Evolutionary conservation across 768 basidiomycete species (phyloP).

Genomic region (Tricholomella constricta): DNA sequence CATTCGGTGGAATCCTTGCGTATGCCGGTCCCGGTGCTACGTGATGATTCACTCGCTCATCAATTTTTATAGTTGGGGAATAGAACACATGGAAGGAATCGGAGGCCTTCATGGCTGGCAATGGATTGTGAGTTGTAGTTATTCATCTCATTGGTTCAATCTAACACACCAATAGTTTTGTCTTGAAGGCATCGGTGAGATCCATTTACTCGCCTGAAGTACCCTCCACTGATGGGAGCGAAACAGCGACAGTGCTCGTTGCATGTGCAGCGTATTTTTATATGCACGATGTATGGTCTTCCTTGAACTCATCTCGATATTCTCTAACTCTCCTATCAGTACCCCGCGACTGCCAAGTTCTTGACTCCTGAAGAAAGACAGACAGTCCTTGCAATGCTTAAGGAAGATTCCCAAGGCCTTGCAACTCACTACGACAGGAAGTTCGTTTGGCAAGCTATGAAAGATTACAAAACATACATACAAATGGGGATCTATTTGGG

Average conservation of each 20-base stretch:
- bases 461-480: conserved; percentile 46
- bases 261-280: conserved; percentile 48
- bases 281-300: conserved; percentile 51
- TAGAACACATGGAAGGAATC: conserved; percentile 46
- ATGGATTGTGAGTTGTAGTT: conserved; percentile 45
- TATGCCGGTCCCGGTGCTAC: conserved; percentile 21
- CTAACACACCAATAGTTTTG: conserved; percentile 35
- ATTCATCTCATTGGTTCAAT: not conserved
- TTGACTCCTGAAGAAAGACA: conserved; percentile 45
- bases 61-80: conserved; percentile 42
- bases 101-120: conserved; percentile 45
- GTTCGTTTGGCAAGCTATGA: conserved; percentile 51
- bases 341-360: conserved; percentile 61
- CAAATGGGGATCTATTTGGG: conserved; percentile 45
- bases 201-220: not conserved
- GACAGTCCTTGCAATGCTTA: conserved; percentile 41
- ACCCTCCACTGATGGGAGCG: not conserved
- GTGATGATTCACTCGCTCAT: conserved; percentile 15
- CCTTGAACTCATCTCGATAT: not conserved
- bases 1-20: conserved; percentile 53
- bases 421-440: conserved; percentile 45
- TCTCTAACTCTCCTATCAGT: conserved; percentile 29
- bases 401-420: conserved; percentile 45
- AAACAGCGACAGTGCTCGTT: conserved; percentile 36
- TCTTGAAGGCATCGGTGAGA: conserved; percentile 43